These are phyloP conservation scores for Dactylorhiza incarnata DNA, from an alignment of 106 monocot species.

Conservation along the genomic window DNA sequence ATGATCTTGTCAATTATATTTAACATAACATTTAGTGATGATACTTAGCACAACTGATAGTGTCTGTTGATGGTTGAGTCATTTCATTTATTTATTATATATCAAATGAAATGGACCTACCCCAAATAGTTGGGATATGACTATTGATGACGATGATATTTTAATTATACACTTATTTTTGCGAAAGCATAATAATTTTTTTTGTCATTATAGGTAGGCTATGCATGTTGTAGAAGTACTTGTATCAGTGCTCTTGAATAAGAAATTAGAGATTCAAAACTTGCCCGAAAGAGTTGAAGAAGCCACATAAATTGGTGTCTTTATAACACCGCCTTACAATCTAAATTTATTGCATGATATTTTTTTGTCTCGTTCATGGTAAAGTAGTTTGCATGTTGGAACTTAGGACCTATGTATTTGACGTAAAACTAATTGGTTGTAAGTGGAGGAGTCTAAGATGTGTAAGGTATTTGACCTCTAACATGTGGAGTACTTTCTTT, in stretches of 20 bases:
- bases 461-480: too few species aligned
- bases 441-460: too few species aligned
- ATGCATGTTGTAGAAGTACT: not conserved
- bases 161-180: not conserved
- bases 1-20: too few species aligned
- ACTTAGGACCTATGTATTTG: not conserved
- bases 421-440: too few species aligned
- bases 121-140: too few species aligned
- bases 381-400: not conserved
- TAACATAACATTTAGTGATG: too few species aligned
- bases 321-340: not conserved
- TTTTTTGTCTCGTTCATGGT: not conserved
- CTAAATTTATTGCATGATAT: slow-evolving; percentile 1
- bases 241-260: not conserved
- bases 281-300: not conserved
- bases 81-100: too few species aligned
- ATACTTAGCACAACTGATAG: too few species aligned
- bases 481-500: too few species aligned
- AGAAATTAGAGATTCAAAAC: not conserved
- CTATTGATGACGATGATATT: not conserved
- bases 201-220: not conserved
- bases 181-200: not conserved
- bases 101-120: too few species aligned
- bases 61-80: too few species aligned
- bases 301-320: not conserved